Conservation (phyloP, 352 stramenopile genomes). For the Phytopythium sindhum region DNA sequence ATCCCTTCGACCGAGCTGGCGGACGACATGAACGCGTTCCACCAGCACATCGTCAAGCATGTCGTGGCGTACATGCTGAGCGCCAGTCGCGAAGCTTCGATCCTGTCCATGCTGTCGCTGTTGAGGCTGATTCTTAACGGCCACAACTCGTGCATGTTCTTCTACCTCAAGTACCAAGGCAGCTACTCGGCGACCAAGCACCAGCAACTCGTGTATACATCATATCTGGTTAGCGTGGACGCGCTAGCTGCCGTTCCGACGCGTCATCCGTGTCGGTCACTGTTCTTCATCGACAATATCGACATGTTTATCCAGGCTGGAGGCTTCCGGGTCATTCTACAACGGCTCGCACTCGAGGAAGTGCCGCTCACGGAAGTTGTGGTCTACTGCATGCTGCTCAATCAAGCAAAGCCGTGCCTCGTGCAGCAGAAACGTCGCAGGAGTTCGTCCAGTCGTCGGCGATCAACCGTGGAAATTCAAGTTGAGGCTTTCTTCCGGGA, state of each 20-base stretch:
- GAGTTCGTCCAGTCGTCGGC: conserved; percentile 34
- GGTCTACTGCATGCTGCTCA: conserved; percentile 65
- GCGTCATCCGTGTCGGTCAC: conserved; percentile 69
- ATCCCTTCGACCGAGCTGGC: conserved; percentile 68
- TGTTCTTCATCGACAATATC: conserved; percentile 83
- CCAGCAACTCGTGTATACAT: conserved; percentile 69
- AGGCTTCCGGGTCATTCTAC: conserved; percentile 69
- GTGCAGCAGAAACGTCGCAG: conserved; percentile 52
- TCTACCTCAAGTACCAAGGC: conserved; percentile 81
- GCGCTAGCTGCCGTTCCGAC: conserved; percentile 47
- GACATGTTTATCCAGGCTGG: conserved; percentile 83
- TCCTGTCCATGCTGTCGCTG: conserved; percentile 55
- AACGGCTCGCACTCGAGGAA: conserved; percentile 43
- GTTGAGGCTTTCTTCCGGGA: conserved; percentile 77
- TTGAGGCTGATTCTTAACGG: conserved; percentile 78
- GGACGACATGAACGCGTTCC: conserved; percentile 74
- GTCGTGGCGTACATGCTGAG: conserved; percentile 68
- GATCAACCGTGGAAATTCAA: conserved; percentile 33
- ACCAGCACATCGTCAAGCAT: conserved; percentile 77
- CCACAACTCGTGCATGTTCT: conserved; percentile 75
- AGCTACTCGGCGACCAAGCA: conserved; percentile 53
- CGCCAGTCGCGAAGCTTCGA: conserved; percentile 25
- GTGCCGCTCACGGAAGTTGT: conserved; percentile 57
- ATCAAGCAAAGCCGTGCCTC: conserved; percentile 74
- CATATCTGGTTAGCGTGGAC: conserved; percentile 64